Conservation (phyloP, 768 basidiomycete species). For the Fistulinella prunicolor region DNA sequence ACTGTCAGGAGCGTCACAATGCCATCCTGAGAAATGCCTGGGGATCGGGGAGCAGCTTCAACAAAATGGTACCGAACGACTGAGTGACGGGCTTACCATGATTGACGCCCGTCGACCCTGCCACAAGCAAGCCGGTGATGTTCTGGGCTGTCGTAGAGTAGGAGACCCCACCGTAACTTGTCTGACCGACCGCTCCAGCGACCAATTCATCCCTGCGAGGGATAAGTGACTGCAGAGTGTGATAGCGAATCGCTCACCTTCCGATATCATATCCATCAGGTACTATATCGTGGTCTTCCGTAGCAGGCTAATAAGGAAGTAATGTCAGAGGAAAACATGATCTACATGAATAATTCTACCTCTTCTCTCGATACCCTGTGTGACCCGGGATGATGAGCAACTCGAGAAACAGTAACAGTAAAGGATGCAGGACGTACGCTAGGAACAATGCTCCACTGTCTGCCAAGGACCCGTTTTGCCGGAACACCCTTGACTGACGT, state of each 20-base stretch:
- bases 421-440: slow-evolving; percentile 37
- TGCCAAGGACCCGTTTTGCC: slow-evolving; percentile 55
- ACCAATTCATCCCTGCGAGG: slow-evolving; percentile 38
- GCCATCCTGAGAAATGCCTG: slow-evolving; percentile 61
- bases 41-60: not conserved
- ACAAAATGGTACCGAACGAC: not conserved
- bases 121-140: slow-evolving; percentile 50
- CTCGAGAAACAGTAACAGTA: not conserved
- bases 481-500: slow-evolving; percentile 37
- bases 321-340: not conserved
- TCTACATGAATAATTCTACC: slow-evolving; percentile 11
- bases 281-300: slow-evolving; percentile 39
- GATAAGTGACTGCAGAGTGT: not conserved
- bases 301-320: slow-evolving; percentile 21
- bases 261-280: slow-evolving; percentile 50
- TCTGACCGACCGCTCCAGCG: slow-evolving; percentile 37
- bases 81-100: slow-evolving; percentile 43
- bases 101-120: slow-evolving; percentile 50
- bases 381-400: not conserved
- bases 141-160: slow-evolving; percentile 47
- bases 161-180: slow-evolving; percentile 40
- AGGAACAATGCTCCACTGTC: slow-evolving; percentile 51
- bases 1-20: slow-evolving; percentile 53
- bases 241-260: slow-evolving; percentile 23
- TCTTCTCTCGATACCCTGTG: slow-evolving; percentile 47